Base-by-base conservation (phyloP, 352 stramenopile species). In the Pythium volutum region DNA sequence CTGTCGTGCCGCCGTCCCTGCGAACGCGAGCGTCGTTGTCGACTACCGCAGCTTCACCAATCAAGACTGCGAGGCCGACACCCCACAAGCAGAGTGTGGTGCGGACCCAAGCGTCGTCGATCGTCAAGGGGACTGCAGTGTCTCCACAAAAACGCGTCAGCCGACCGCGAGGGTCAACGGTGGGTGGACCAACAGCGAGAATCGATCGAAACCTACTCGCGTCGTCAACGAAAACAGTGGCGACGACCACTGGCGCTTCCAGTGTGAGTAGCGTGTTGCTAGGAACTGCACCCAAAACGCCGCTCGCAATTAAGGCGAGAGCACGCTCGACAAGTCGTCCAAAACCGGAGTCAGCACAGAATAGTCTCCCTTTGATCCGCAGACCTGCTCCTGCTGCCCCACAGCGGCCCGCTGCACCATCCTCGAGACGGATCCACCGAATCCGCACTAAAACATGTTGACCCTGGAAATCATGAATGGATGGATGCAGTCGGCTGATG, bases 1-100 rank as follows among this genome's bases (percentile, higher is more conserved):
- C 60, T 0, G 26, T 53, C 4, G 23, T 67, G 9, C 60, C 60
- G 20, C 48, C 62, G 1, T 59, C 47, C 4, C 39, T 70, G 18
- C 43, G 64, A 57, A 18, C 45, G 9, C 50, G 53, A 33, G 29
- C 3, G 4, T 15, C 39, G 4, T 48, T 31, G 1, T 53, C 58
- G 25, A 26, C 47, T 2, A 23, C 26, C 27, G 33, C 18, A 12
- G n/a, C 31, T 45, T 11, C 38, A 4, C 29, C 59, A 14, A 16
- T 20, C 8, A 49, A 38, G 14, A 14, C 2, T 23, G 20, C 45
- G 23, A 56, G 33, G 16, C 22, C 26, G 16, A n/a, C 18, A 22
- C 5, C 20, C 5, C 8, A 29, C 9, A 8, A 26, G 43, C 20
- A 29, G n/a, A 50, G 16, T 25, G 23, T 16, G 26, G 9, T 55